A percentile compares a stretch with the other conserved stretches of the same genome.
Evolutionary conservation across 2,329 filamentous ascomycete species (phyloP).

Genomic region (Parasarocladium wereldwijsianum): DNA sequence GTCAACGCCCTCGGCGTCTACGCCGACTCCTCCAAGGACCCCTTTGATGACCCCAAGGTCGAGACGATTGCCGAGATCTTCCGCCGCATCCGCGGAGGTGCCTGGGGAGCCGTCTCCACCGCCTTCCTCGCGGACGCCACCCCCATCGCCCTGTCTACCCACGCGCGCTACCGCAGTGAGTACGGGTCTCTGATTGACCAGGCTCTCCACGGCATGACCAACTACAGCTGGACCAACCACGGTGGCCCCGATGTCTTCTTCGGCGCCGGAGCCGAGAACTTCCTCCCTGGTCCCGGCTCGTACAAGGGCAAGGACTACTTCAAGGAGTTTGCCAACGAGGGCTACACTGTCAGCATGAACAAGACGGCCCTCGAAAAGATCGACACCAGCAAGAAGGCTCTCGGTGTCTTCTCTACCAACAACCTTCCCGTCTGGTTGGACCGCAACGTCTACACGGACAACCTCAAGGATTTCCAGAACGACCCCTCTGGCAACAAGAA

Average conservation of each 20-base stretch:
- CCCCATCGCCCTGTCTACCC: slow-evolving; percentile 58
- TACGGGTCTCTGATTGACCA: slow-evolving; percentile 64
- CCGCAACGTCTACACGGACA: slow-evolving; percentile 63
- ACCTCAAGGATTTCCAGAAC: slow-evolving; percentile 51
- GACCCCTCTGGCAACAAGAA: slow-evolving; percentile 50
- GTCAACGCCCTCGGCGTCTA: slow-evolving; percentile 75
- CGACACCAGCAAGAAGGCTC: slow-evolving; percentile 44
- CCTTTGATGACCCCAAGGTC: slow-evolving; percentile 74
- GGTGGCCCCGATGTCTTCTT: slow-evolving; percentile 69
- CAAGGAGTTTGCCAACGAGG: slow-evolving; percentile 55
- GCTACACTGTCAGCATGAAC: slow-evolving; percentile 60
- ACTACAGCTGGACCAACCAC: slow-evolving; percentile 69
- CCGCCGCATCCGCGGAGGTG: slow-evolving; percentile 48
- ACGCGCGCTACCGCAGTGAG: slow-evolving; percentile 54
- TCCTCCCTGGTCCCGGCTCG: slow-evolving; percentile 49
- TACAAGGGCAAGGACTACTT: slow-evolving; percentile 67
- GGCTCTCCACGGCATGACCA: slow-evolving; percentile 59
- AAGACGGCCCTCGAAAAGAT: slow-evolving; percentile 52
- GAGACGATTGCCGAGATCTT: slow-evolving; percentile 73
- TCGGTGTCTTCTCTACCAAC: slow-evolving; percentile 63
- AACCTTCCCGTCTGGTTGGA: slow-evolving; percentile 79
- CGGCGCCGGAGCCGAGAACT: slow-evolving; percentile 71
- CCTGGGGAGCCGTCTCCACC: slow-evolving; percentile 59
- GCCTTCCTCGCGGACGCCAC: slow-evolving; percentile 72
- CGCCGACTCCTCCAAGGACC: slow-evolving; percentile 56